These are phyloP conservation scores for Neurospora crassa DNA, from an alignment of 2,329 filamentous ascomycete genomes.

Conservation along the genomic window DNA sequence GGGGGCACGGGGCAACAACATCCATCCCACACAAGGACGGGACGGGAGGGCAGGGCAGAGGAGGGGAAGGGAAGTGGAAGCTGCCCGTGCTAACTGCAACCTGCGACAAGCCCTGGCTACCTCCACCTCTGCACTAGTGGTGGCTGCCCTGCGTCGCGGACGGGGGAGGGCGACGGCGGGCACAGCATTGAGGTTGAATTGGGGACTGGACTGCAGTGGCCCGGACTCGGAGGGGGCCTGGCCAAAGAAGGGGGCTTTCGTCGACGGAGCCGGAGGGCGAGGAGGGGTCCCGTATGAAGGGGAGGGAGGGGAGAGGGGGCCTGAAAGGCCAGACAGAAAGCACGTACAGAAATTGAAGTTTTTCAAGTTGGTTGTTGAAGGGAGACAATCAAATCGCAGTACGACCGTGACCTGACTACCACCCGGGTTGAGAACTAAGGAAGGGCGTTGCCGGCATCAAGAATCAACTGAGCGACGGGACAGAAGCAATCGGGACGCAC, in stretches of 20 bases:
- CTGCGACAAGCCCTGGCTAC: not conserved
- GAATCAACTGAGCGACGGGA: not conserved
- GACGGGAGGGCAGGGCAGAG: not conserved
- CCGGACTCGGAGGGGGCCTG: not conserved
- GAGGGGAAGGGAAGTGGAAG: not conserved
- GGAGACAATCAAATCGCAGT: not conserved
- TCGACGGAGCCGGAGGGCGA: not conserved
- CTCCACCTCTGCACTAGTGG: no score
- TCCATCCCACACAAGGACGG: not conserved
- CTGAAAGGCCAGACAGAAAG: not conserved
- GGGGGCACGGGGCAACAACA: not conserved
- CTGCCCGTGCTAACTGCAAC: not conserved
- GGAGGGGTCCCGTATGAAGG: no score
- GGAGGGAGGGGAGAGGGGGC: no score
- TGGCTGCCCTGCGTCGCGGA: not conserved
- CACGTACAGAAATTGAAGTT: not conserved
- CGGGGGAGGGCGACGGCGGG: not conserved
- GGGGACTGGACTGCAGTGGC: not conserved
- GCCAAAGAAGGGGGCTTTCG: not conserved
- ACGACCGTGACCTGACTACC: not conserved
- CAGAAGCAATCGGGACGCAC: not conserved
- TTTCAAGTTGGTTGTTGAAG: not conserved
- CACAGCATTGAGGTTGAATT: not conserved
- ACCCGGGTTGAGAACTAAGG: not conserved
- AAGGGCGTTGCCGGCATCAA: not conserved